Conservation (phyloP, 1,284 basidiomycete species). For the Cerioporus squamosus region DNA sequence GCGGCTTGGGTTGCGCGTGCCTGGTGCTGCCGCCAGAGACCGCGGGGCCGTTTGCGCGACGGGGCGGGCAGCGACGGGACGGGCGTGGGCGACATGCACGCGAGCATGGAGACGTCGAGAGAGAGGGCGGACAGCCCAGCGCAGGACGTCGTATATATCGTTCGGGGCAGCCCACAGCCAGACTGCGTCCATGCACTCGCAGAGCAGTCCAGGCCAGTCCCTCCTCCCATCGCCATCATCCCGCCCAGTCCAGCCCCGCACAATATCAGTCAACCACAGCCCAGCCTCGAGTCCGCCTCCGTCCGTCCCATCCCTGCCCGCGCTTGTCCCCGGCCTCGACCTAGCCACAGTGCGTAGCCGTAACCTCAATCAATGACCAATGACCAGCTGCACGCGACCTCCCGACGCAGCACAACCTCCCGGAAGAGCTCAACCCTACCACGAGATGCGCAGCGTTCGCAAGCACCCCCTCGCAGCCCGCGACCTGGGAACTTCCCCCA, state of each 20-base stretch:
- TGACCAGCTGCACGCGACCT: too few species aligned
- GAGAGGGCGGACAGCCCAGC: background rate
- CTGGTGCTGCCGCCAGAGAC: slow-evolving; percentile 54
- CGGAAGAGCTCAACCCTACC: too few species aligned
- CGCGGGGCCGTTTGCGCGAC: slow-evolving; percentile 44
- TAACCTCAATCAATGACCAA: too few species aligned
- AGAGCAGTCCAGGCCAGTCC: slow-evolving; percentile 1
- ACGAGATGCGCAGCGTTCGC: too few species aligned
- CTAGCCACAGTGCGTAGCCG: too few species aligned
- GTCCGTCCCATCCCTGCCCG: too few species aligned
- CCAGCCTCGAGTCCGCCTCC: background rate
- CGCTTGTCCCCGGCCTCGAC: too few species aligned
- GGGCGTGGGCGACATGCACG: slow-evolving; percentile 13
- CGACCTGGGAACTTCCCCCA: too few species aligned
- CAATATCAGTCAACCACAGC: background rate
- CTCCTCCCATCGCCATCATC: background rate
- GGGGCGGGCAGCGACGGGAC: slow-evolving; percentile 14
- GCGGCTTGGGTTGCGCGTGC: slow-evolving; percentile 15
- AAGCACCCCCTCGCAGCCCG: too few species aligned
- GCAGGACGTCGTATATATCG: slow-evolving; percentile 7
- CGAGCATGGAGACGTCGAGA: slow-evolving; percentile 14
- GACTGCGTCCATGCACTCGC: slow-evolving; percentile 3
- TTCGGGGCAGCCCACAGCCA: slow-evolving; percentile 1
- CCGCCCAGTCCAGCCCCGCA: slow-evolving; percentile 1
- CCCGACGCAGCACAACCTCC: too few species aligned